A percentile compares a stretch with the other conserved stretches of the same genome.
Evolutionary conservation across 805 yeast genomes (phyloP).

Genomic region (Saccharomycopsis microspora): DNA sequence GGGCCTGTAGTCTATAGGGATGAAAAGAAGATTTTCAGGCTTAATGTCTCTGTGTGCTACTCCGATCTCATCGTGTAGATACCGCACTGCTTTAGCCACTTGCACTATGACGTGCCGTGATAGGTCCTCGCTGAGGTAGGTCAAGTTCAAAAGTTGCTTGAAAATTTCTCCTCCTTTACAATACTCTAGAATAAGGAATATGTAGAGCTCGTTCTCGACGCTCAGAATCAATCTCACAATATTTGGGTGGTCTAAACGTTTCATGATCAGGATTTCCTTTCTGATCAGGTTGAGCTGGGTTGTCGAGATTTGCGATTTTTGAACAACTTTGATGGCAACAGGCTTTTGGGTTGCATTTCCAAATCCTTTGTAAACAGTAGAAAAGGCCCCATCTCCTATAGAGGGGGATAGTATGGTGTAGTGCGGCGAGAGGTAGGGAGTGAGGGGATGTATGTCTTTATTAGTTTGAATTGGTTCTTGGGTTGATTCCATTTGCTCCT

Average conservation of each 20-base stretch:
- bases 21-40: conserved; percentile 66
- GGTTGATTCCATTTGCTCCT: no score
- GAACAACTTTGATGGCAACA: conserved; percentile 71
- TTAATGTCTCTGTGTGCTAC: conserved; percentile 75
- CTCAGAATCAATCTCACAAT: conserved; percentile 44
- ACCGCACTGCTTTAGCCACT: conserved; percentile 57
- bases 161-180: conserved; percentile 74
- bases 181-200: conserved; percentile 56
- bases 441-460: no score
- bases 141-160: conserved; percentile 66
- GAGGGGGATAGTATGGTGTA: no score
- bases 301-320: conserved; percentile 41
- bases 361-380: conserved; percentile 51
- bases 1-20: conserved; percentile 35
- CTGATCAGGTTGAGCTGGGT: conserved; percentile 46
- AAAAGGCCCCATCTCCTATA: conserved; percentile 81
- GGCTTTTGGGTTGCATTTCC: conserved; percentile 36
- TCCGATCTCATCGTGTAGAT: conserved; percentile 60
- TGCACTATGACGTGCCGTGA: conserved; percentile 65
- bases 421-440: no score
- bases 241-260: conserved; percentile 49
- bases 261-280: conserved; percentile 68
- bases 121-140: conserved; percentile 65
- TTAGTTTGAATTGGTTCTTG: no score
- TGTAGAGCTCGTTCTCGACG: conserved; percentile 38